Evolutionary conservation across 768 basidiomycete genomes (phyloP).

Genomic region (Tulasnella sp.): DNA sequence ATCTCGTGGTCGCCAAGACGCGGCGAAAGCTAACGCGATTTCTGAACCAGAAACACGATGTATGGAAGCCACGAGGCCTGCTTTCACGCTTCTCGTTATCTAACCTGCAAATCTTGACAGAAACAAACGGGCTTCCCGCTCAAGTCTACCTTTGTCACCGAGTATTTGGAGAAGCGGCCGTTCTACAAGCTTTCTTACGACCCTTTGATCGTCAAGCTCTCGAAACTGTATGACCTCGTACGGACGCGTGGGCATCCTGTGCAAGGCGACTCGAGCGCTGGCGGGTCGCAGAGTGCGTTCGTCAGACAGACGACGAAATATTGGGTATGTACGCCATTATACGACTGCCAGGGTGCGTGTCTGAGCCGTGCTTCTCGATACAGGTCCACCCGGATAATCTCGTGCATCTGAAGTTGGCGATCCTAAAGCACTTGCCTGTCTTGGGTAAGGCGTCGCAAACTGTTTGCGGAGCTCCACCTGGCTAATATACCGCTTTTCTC

Average conservation of each 20-base stretch:
- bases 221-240: slow-evolving; percentile 88
- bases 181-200: slow-evolving; percentile 98
- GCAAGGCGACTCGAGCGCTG: slow-evolving; percentile 86
- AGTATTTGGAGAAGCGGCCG: slow-evolving; percentile 86
- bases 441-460: slow-evolving; percentile 45
- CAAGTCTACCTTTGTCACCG: slow-evolving; percentile 79
- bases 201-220: slow-evolving; percentile 88
- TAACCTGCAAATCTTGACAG: slow-evolving; percentile 31
- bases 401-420: slow-evolving; percentile 84
- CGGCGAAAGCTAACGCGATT: neutral
- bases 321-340: slow-evolving; percentile 52
- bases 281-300: slow-evolving; percentile 92
- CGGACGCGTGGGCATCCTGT: slow-evolving; percentile 91
- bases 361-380: neutral
- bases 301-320: slow-evolving; percentile 99
- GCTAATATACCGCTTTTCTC: slow-evolving; percentile 9
- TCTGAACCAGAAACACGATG: slow-evolving; percentile 75
- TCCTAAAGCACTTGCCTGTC: slow-evolving; percentile 85
- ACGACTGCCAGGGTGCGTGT: slow-evolving; percentile 6
- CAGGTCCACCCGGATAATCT: slow-evolving; percentile 87
- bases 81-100: neutral
- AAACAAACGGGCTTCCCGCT: slow-evolving; percentile 83
- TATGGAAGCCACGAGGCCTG: slow-evolving; percentile 28
- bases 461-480: neutral
- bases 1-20: neutral